phyloP scores from a whole-genome alignment of 1,139 yeast species.

The Pichia sorboxylosa region DNA sequence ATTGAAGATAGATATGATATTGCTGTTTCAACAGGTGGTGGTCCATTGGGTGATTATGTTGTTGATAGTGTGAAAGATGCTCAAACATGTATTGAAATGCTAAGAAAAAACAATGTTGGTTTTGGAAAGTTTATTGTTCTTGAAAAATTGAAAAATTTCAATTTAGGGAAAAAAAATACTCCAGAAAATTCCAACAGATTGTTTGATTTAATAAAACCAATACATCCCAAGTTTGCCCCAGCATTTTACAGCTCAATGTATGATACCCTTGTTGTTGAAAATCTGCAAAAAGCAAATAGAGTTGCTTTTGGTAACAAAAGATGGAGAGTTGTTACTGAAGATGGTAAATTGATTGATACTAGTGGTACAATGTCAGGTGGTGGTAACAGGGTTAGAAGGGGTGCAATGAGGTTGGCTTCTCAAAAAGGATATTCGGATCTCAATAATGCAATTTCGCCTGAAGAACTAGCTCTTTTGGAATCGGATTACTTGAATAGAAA shows the following conservation, averaged over 20 bases:
- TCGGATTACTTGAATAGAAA: slow-evolving; percentile 46
- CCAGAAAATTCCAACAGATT: slow-evolving; percentile 73
- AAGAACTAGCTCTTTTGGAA: slow-evolving; percentile 48
- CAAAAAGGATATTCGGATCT: slow-evolving; percentile 16
- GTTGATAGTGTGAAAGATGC: slow-evolving; percentile 93
- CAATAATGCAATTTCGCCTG: slow-evolving; percentile 33
- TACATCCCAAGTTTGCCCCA: slow-evolving; percentile 58
- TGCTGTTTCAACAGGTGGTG: slow-evolving; percentile 92
- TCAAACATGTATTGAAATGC: slow-evolving; percentile 78
- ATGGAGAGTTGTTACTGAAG: slow-evolving; percentile 83
- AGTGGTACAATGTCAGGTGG: slow-evolving; percentile 98
- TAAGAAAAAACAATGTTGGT: slow-evolving; percentile 77
- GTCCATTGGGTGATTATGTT: slow-evolving; percentile 83
- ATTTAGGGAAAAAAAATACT: slow-evolving; percentile 49
- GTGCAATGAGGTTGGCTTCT: slow-evolving; percentile 47
- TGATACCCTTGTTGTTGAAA: slow-evolving; percentile 78
- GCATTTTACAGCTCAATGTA: slow-evolving; percentile 83
- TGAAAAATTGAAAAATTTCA: slow-evolving; percentile 57
- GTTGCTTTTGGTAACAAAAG: slow-evolving; percentile 65
- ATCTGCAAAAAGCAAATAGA: slow-evolving; percentile 67
- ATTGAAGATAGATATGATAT: slow-evolving; percentile 83
- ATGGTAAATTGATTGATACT: slow-evolving; percentile 87
- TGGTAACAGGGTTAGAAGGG: slow-evolving; percentile 55
- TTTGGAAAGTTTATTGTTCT: slow-evolving; percentile 81
- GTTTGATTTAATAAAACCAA: slow-evolving; percentile 69